Base-by-base conservation (phyloP, 1,284 basidiomycete species). In the Omphalotus olearius region DNA sequence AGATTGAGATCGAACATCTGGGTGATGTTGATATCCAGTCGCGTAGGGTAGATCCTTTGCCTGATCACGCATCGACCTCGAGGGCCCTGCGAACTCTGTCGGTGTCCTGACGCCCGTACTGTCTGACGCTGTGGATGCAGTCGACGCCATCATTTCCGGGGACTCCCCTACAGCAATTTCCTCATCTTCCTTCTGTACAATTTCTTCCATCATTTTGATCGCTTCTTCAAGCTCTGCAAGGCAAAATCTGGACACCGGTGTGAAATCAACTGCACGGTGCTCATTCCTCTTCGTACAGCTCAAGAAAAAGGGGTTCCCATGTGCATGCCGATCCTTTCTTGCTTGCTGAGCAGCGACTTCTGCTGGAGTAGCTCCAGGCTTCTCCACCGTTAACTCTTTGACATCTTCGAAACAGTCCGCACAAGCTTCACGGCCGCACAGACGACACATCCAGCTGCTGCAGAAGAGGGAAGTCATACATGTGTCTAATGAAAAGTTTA, bases 381-480 rank as follows among this genome's bases (percentile, higher is more conserved):
- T 70, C 50, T 80, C 76, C 41, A 75, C 70, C 2, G 83, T 83
- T 25, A 88, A 69, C 16, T 85, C 80, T 55, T 71, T 71, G 52
- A 97, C 80, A 57, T 82, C 83, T 23, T 78, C 72, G 62, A 83
- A 91, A 65, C 95, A 98, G 50, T 90, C 85, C 0, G 83, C 75
- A 63, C 94, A 98, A 14, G 89, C 85, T 67, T 97, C 95, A 13
- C 91, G 83, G 1, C 93, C 94, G 65, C 94, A 98, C n/a, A 79
- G 65, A 7, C 82, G 76, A 66, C 94, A 98, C 77, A 94, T 88
- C 82, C 87, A 97, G 53, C 83, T 90, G 52, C 85, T 85, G 5
- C 87, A 87, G 66, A 97, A 96, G 54, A 98, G 83, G 13, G 91
- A 93, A 3, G 92, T 93, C 71, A 90, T 87, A 66, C 95, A 98